Conservation (phyloP, 2,329 filamentous ascomycete species). For the Beauveria australis region DNA sequence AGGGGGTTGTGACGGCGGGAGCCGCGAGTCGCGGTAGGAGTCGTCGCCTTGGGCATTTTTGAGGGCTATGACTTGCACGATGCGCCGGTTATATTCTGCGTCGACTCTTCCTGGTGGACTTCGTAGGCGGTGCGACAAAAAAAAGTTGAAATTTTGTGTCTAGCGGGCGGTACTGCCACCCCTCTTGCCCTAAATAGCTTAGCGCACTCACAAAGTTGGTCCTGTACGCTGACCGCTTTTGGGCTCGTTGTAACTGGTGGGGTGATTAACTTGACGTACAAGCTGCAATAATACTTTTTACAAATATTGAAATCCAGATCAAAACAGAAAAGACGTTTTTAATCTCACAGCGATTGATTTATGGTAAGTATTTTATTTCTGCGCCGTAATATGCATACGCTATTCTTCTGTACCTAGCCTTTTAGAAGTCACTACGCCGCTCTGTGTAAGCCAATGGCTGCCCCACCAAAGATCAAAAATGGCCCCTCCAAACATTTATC, state of each 20-base stretch:
- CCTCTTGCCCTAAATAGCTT: constrained; percentile 24
- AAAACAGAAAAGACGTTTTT: too few relatives aligned
- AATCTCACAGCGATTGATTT: too few relatives aligned
- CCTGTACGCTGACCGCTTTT: constrained; percentile 24
- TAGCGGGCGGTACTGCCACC: constrained; percentile 23
- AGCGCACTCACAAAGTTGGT: constrained; percentile 15
- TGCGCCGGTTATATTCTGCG: background rate
- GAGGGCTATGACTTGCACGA: background rate
- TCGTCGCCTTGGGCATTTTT: constrained; percentile 73
- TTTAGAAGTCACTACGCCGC: constrained; percentile 8
- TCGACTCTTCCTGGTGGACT: constrained; percentile 4
- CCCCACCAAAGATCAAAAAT: constrained; percentile 10
- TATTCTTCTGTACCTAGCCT: background rate
- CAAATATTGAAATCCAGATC: background rate
- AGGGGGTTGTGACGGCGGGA: constrained; percentile 80
- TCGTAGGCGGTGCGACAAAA: constrained; percentile 2
- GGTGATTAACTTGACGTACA: background rate
- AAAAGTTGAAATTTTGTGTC: constrained; percentile 16
- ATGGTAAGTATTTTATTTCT: background rate
- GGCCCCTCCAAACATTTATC: constrained; percentile 11
- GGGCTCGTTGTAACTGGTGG: background rate
- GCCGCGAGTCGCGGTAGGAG: constrained; percentile 47
- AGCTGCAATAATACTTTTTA: background rate
- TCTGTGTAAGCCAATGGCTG: background rate
- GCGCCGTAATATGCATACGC: background rate